Evolutionary conservation across 192 early-diverging fungal genomes (phyloP).

Genomic region (Coemansia asiatica): DNA sequence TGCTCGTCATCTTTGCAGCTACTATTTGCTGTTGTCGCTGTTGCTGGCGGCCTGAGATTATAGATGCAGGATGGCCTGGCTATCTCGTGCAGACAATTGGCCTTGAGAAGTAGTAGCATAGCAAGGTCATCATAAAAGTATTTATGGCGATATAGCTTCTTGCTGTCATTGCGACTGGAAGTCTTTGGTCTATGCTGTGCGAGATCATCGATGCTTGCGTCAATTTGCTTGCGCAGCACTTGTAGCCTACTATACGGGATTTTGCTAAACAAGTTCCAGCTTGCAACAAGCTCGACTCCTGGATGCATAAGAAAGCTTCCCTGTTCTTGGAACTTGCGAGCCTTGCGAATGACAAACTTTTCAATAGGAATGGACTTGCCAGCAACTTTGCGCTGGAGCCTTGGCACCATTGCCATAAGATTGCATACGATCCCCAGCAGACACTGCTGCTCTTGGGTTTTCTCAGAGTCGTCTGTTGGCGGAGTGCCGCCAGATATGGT

Average conservation of each 20-base stretch:
- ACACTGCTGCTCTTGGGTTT: slow-evolving; percentile 20
- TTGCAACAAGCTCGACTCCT: slow-evolving; percentile 72
- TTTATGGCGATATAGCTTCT: slow-evolving; percentile 43
- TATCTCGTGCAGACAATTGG: slow-evolving; percentile 63
- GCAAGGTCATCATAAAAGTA: slow-evolving; percentile 78
- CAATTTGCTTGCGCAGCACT: slow-evolving; percentile 48
- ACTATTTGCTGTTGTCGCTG: too few species aligned
- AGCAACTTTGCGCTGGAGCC: slow-evolving; percentile 72
- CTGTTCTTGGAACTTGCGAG: slow-evolving; percentile 70
- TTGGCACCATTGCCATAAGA: slow-evolving; percentile 69
- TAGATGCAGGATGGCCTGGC: slow-evolving; percentile 50
- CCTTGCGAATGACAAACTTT: slow-evolving; percentile 85
- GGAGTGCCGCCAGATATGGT: slow-evolving; percentile 9
- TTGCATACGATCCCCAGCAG: slow-evolving; percentile 54
- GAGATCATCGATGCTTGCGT: slow-evolving; percentile 52
- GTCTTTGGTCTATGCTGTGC: slow-evolving; percentile 26
- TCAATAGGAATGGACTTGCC: slow-evolving; percentile 85
- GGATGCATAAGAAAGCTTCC: slow-evolving; percentile 70
- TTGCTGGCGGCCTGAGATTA: slow-evolving; percentile 13
- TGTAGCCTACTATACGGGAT: slow-evolving; percentile 59
- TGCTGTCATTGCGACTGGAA: slow-evolving; percentile 22
- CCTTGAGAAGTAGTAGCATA: slow-evolving; percentile 68
- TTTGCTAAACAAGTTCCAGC: slow-evolving; percentile 73
- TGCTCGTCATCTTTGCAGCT: too few species aligned
- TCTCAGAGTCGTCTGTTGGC: slow-evolving; percentile 5